Percentiles rank a stretch among this genome's conserved stretches.
Conservation (phyloP, 371 early-diverging fungal genomes). For the Mucor racemosus region DNA sequence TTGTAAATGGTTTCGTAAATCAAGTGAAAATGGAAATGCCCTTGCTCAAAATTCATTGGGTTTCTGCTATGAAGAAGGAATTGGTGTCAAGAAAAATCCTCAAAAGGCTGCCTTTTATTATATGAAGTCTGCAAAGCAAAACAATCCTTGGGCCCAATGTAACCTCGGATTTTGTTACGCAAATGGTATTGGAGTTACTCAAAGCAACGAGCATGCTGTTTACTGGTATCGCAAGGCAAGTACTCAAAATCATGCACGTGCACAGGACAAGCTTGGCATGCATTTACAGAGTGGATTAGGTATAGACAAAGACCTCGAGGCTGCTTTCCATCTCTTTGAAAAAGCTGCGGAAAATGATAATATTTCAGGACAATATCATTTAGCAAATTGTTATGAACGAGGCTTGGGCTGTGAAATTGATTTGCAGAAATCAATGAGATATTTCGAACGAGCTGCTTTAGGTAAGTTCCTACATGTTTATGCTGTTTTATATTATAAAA, state of each 20-base stretch:
- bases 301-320: constrained; percentile 51
- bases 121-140: constrained; percentile 73
- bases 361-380: constrained; percentile 61
- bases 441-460: constrained; percentile 72
- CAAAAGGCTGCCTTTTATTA: constrained; percentile 83
- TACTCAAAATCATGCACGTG: constrained; percentile 66
- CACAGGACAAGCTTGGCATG: constrained; percentile 85
- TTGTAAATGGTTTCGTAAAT: constrained; percentile 66
- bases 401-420: constrained; percentile 67
- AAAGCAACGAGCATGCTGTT: constrained; percentile 66
- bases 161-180: constrained; percentile 86
- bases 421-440: constrained; percentile 58
- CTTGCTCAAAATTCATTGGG: constrained; percentile 86
- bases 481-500: neutral
- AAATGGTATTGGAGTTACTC: constrained; percentile 75
- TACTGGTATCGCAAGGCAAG: constrained; percentile 76
- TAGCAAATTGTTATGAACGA: constrained; percentile 66
- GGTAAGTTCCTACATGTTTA: constrained; percentile 15
- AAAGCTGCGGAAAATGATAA: constrained; percentile 68
- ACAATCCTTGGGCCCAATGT: constrained; percentile 89
- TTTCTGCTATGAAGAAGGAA: constrained; percentile 81
- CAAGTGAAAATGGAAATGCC: constrained; percentile 73
- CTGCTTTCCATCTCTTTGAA: constrained; percentile 63
- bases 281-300: constrained; percentile 81
- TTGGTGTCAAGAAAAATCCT: constrained; percentile 67